Evolutionary conservation across 176 grass and related monocot species (phyloP).

Genomic region (Raddia guianensis): DNA sequence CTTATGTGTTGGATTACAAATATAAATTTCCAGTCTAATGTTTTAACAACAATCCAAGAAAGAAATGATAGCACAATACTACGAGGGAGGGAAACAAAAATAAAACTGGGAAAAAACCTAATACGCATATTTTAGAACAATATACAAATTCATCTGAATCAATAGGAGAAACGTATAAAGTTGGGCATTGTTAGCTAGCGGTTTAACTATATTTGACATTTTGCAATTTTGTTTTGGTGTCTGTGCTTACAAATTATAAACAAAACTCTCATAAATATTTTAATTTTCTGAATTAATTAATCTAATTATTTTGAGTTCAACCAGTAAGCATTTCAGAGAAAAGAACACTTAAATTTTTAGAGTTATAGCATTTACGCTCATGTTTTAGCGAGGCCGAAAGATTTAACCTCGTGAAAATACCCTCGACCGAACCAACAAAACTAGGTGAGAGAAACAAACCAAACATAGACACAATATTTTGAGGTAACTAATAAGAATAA

Average conservation of each 20-base stretch:
- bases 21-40: not conserved
- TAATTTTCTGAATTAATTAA: too few relatives aligned
- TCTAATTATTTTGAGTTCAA: too few relatives aligned
- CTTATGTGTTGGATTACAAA: not conserved
- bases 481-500: not conserved
- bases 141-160: not conserved
- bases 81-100: not conserved
- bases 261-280: too few relatives aligned
- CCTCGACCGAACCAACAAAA: not conserved
- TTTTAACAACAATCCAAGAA: not conserved
- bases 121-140: not conserved
- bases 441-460: not conserved
- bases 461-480: not conserved
- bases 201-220: too few relatives aligned
- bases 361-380: not conserved
- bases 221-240: too few relatives aligned
- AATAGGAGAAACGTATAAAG: not conserved
- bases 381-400: not conserved
- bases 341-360: not conserved
- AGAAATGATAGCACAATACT: not conserved
- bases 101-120: not conserved
- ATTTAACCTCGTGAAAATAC: not conserved
- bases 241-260: too few relatives aligned
- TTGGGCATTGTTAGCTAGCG: not conserved
- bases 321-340: too few relatives aligned